These are phyloP conservation scores for Fomes fomentarius DNA, from an alignment of 1,284 basidiomycete species.

Conservation along the genomic window DNA sequence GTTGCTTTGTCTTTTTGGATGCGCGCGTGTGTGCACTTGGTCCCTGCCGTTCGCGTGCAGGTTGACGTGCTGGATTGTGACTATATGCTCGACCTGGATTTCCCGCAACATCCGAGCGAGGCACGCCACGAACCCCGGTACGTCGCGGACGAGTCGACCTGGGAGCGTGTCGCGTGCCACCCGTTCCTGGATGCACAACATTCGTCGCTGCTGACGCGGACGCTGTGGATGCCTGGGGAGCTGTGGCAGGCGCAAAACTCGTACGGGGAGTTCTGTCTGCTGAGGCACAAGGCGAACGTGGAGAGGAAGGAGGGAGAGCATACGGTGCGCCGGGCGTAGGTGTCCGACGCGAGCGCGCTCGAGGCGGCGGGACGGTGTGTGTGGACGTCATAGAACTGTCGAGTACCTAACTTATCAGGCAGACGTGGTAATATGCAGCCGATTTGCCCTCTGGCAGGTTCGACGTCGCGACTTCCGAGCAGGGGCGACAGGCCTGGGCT, in stretches of 20 bases:
- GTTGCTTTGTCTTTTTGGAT: too few species aligned
- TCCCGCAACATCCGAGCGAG: constrained; percentile 63
- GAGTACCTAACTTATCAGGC: constrained; percentile 4
- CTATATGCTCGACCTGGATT: constrained; percentile 87
- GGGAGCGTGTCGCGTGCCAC: constrained; percentile 78
- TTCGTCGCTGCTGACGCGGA: constrained; percentile 72
- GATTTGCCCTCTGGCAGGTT: constrained; percentile 4
- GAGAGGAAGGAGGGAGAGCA: constrained; percentile 42
- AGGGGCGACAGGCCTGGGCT: neutral
- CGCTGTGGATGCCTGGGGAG: constrained; percentile 77
- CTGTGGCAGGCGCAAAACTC: constrained; percentile 66
- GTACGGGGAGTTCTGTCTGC: constrained; percentile 74
- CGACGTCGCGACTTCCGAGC: neutral
- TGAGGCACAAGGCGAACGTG: constrained; percentile 54
- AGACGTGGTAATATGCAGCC: constrained; percentile 7
- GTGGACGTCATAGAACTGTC: neutral
- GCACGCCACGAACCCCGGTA: constrained; percentile 81
- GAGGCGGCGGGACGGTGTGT: neutral
- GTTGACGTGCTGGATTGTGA: constrained; percentile 75
- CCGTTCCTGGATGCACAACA: constrained; percentile 83
- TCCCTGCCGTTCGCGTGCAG: constrained; percentile 42
- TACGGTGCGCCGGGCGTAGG: constrained; percentile 21
- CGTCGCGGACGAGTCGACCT: constrained; percentile 58
- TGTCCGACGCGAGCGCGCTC: neutral
- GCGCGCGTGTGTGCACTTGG: neutral